Evolutionary conservation across 2,329 filamentous ascomycete genomes (phyloP).

Genomic region (Fusarium sp.): DNA sequence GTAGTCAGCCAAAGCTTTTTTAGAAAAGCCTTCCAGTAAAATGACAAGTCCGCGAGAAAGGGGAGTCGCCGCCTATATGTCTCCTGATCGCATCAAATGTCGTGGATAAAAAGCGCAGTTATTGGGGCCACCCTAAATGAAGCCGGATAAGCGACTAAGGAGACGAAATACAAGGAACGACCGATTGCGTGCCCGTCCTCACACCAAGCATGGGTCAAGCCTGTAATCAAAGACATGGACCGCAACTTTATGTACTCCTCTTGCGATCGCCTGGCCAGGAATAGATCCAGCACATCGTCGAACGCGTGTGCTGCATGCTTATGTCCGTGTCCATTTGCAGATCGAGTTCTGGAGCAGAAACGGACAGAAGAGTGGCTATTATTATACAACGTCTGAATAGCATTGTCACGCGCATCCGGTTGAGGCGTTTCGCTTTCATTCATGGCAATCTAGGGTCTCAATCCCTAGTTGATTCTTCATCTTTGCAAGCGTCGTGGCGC

Average conservation of each 20-base stretch:
- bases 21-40: neutral
- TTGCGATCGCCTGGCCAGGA: conserved; percentile 21
- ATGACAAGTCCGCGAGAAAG: conserved; percentile 22
- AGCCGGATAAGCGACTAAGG: conserved; percentile 27
- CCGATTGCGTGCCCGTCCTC: conserved; percentile 36
- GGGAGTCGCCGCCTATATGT: conserved; percentile 22
- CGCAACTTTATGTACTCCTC: conserved; percentile 16
- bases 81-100: conserved; percentile 29
- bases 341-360: conserved; percentile 2
- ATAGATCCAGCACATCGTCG: conserved; percentile 28
- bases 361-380: conserved; percentile 7
- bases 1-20: neutral
- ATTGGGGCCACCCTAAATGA: conserved; percentile 30
- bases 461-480: conserved; percentile 5
- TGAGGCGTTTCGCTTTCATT: conserved; percentile 37
- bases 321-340: conserved; percentile 9
- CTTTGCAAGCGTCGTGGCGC: conserved; percentile 35
- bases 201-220: conserved; percentile 31
- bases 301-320: conserved; percentile 21
- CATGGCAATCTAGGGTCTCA: neutral
- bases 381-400: conserved; percentile 11
- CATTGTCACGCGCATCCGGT: conserved; percentile 31
- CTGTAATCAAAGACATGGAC: conserved; percentile 25
- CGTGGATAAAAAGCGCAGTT: conserved; percentile 20
- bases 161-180: conserved; percentile 38